Evolutionary conservation across 805 yeast species (phyloP), one percentile per base, ranked within the genome.

Genomic region (Candida ponderosae): DNA sequence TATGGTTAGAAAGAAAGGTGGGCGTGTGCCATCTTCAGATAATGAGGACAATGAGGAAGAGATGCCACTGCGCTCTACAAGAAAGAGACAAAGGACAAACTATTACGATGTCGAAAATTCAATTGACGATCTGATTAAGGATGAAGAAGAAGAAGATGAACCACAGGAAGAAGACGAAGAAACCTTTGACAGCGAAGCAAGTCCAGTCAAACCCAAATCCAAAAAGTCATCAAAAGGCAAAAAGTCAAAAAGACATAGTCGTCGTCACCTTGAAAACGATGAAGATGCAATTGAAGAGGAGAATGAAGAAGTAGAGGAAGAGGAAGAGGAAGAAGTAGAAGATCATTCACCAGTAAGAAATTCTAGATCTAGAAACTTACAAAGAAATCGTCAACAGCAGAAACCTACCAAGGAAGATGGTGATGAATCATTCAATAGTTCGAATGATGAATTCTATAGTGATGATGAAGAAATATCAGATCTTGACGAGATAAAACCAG

Each of bases 401-500:
- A 41, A 41, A 23, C 32, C 31, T 29, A 35, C 33, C 5, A 54
- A 50, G 24, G 53, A 40, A 1, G 59, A 51, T 18, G 60, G 53
- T 5, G 62, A 54, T n/a, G 60, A 52, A 0, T 57, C 49, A 2
- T 57, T 57, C 30, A 51, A 53, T 20, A 64, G 53, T n/a, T 24
- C 27, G 6, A 24, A n/a, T 24, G 59, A 68, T 43, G 78, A 73
- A 52, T 46, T 66, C 64, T 64, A 56, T 14, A 54, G 48, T 13
- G 61, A 50, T 2, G 56, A 48, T 23, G 59, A 50, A 17, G 51
- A 45, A 10, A 36, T 16, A 11, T 43, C 43, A 3, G 47, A 37
- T 14, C 34, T 30, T 28, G 48, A 39, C 10, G 19, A 10, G 34
- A 35, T 29, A 45, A 44, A 3, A 48, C 39, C 14, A 38, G 50